phyloP scores from a whole-genome alignment of 2,329 filamentous ascomycete species.

The Hypoxylon sp. region DNA sequence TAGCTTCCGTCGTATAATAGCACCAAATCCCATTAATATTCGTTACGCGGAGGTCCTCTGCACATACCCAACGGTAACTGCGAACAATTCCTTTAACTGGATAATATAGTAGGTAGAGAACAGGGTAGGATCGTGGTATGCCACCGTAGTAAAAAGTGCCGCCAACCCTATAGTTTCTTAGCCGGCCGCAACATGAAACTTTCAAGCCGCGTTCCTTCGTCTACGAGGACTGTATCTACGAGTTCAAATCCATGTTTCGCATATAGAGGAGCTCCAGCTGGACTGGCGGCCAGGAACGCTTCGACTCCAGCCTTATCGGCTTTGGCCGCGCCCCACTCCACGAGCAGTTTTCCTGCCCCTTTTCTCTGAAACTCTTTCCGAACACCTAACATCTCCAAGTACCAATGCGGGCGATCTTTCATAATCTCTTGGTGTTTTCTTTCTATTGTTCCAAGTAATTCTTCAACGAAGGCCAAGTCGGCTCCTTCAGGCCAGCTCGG shows the following conservation, averaged over 20 bases:
- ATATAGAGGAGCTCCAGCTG: conserved; percentile 64
- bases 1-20: not conserved
- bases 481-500: conserved; percentile 60
- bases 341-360: conserved; percentile 61
- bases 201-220: conserved; percentile 54
- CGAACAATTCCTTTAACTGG: no score
- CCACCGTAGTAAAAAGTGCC: not conserved
- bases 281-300: conserved; percentile 67
- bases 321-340: conserved; percentile 64
- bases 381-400: conserved; percentile 65
- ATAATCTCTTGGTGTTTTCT: conserved; percentile 58
- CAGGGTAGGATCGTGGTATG: not conserved
- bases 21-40: not conserved
- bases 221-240: conserved; percentile 57
- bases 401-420: conserved; percentile 62
- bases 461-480: conserved; percentile 55
- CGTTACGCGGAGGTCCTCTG: no score
- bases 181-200: conserved; percentile 57
- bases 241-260: conserved; percentile 63
- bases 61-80: no score
- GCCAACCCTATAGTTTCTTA: conserved; percentile 12
- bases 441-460: conserved; percentile 60
- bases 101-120: not conserved
- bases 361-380: conserved; percentile 61
- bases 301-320: conserved; percentile 62